Conservation (phyloP, 2,329 filamentous ascomycete genomes). For the Saccharata proteae region DNA sequence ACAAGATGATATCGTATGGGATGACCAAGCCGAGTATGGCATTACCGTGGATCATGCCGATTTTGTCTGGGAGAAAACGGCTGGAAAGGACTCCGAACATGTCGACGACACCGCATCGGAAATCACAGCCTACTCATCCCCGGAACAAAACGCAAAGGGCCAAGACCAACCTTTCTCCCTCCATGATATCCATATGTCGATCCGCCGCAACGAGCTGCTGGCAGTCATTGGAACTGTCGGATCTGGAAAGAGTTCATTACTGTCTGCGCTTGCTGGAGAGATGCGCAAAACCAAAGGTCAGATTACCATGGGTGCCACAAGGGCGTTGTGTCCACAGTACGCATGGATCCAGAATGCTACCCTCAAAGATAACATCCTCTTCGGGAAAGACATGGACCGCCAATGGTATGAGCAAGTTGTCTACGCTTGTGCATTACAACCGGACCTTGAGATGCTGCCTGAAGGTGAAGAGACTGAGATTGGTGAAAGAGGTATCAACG, state of each 20-base stretch:
- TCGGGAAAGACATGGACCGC: slow-evolving; percentile 62
- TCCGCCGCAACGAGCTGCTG: slow-evolving; percentile 64
- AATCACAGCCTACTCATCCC: slow-evolving; percentile 15
- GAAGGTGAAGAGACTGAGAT: slow-evolving; percentile 84
- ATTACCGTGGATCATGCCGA: slow-evolving; percentile 60
- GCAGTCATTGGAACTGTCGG: slow-evolving; percentile 85
- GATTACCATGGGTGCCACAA: slow-evolving; percentile 61
- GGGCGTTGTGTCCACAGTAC: slow-evolving; percentile 91
- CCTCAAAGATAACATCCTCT: slow-evolving; percentile 78
- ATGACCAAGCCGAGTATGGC: slow-evolving; percentile 39
- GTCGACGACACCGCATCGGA: slow-evolving; percentile 14
- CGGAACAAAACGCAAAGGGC: slow-evolving; percentile 40
- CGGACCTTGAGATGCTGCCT: slow-evolving; percentile 88
- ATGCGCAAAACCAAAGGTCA: slow-evolving; percentile 75
- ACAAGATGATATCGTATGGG: slow-evolving; percentile 54
- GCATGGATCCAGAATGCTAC: slow-evolving; percentile 95
- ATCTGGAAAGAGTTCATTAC: slow-evolving; percentile 78
- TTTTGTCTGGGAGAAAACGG: slow-evolving; percentile 75
- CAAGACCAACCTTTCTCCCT: slow-evolving; percentile 59
- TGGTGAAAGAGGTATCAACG: slow-evolving; percentile 87
- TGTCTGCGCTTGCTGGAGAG: slow-evolving; percentile 82
- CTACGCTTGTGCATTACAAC: slow-evolving; percentile 69
- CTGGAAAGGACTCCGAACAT: slow-evolving; percentile 37
- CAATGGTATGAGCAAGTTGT: slow-evolving; percentile 78
- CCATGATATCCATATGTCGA: slow-evolving; percentile 52